Base-by-base conservation (phyloP, 345 rosid genomes). In the Lenwebbia sp. region DNA sequence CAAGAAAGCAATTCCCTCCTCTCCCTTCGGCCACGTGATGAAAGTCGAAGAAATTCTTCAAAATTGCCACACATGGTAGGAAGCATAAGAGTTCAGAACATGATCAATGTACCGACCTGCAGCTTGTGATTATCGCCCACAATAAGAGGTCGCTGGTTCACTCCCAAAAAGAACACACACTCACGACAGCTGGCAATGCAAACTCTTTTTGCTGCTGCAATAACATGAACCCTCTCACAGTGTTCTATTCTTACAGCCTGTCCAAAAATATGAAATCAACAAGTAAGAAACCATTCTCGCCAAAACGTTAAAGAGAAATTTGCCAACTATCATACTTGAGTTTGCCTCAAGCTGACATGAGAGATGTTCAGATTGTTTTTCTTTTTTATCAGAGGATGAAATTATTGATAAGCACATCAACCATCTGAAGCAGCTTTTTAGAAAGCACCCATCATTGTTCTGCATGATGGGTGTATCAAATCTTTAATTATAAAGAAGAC, bases 181-280 rank as follows among this genome's bases (percentile, higher is more conserved):
- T 98, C 99, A 22, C 98, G 98, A 87, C 99, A 98, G 90, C 95
- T 98, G 84, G 96, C 99, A 62, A 98, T 94, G 92, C 98, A 94
- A 82, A 95, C 93, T 88, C 99, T 94, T 88, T 95, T 98, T 82
- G 99, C 90, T 33, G 98, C 96, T 44, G 92, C 92, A 88, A 96
- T 95, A 86, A 98, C 96, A 93, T 98, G 99, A 87, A 98, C 99
- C 87, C 99, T 93, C 89, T 98, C 99, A 85, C 99, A 98, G 86
- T 98, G 99, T 87, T 98, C 99, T 89, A 98, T 90, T 92, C 95
- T 93, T 55, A 96, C 91, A 82, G 98, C 96, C 99, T 98, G 94
- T 44, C 89, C 85, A 76, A 88, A 30, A 41, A 57, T 60, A 70
- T 26, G 28, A 56, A 12, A 76, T 30, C 33, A 28, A 41, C 30